These are phyloP conservation scores for Myxozyma vanderwaltii DNA, from an alignment of 805 yeast species.

Conservation along the genomic window DNA sequence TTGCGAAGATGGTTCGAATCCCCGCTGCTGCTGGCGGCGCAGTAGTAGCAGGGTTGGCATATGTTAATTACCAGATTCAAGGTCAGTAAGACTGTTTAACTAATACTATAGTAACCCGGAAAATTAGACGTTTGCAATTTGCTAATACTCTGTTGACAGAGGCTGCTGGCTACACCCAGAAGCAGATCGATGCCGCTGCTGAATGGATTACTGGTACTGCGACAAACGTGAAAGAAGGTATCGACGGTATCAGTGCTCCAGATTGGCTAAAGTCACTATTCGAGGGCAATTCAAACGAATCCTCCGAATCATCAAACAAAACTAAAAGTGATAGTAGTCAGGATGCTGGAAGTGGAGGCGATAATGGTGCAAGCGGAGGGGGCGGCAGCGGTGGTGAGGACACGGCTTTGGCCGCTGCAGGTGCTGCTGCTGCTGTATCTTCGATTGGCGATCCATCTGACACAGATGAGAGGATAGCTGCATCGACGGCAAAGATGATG, in stretches of 20 bases:
- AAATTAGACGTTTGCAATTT: too few relatives aligned
- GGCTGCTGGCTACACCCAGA: constrained; percentile 71
- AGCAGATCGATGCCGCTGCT: constrained; percentile 60
- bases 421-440: constrained; percentile 56
- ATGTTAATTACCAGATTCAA: constrained; percentile 86
- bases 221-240: constrained; percentile 55
- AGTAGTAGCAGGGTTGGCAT: constrained; percentile 91
- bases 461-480: constrained; percentile 51
- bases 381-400: constrained; percentile 44
- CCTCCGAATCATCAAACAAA: constrained; percentile 6
- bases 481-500: constrained; percentile 69
- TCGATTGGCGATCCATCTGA: constrained; percentile 46
- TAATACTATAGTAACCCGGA: too few relatives aligned
- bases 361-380: constrained; percentile 7
- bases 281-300: constrained; percentile 2
- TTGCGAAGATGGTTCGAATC: constrained; percentile 46
- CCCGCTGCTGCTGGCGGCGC: constrained; percentile 91
- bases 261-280: constrained; percentile 32
- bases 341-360: constrained; percentile 35
- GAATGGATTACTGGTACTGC: constrained; percentile 48
- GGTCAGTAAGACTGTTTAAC: constrained; percentile 25
- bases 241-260: constrained; percentile 44
- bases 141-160: constrained; percentile 44
- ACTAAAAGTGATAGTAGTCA: constrained; percentile 31
- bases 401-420: constrained; percentile 53